Base-by-base conservation (phyloP, 345 rosid genomes). In the Arabis hirsuta region DNA sequence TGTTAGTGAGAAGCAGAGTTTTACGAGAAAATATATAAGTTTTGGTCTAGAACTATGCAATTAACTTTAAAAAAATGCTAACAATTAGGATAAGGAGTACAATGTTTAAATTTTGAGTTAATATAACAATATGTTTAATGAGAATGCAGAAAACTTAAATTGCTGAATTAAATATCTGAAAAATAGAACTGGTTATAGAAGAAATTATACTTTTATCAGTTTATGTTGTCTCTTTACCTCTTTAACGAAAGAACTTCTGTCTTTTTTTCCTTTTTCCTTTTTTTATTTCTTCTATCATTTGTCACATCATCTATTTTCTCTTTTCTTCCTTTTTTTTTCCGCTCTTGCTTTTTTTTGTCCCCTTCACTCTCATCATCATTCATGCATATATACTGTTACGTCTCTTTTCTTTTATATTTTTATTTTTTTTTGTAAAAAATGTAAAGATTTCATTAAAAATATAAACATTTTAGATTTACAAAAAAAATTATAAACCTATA, bases 231-330 rank as follows among this genome's bases (percentile, higher is more conserved):
- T 24, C 48, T 65, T 52, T 65, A 66, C 61, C 36, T 42, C 19
- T 60, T 24, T 3, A 41, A 12, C 9, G 13, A 59, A 41, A 53
- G 12, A 59, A 42, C 0, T 7, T 4, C 32, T 34, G 0, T n/a
- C 1, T 31, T 46, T 47, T 13, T 61, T 65, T 24, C 3, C 24
- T 22, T 22, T 34, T 34, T 34, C 20, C 12, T 7, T 1, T 11
- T 55, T 16, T 14, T 26, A 53, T 53, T 1, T 19, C 46, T 50
- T 29, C 12, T 12, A 71, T 71, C 53, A 71, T 5, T 60, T 60
- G 74, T 71, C 74, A 50, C 73, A 69, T 36, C 55, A 57, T 57
- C 56, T 45, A 68, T 55, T 60, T 26, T 60, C 13, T 50, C 16
- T 27, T 41, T 22, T 70, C 9, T 48, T 19, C 9, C 0, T 36